Conservation (phyloP, 106 monocot species). For the Dioscorea alata region DNA sequence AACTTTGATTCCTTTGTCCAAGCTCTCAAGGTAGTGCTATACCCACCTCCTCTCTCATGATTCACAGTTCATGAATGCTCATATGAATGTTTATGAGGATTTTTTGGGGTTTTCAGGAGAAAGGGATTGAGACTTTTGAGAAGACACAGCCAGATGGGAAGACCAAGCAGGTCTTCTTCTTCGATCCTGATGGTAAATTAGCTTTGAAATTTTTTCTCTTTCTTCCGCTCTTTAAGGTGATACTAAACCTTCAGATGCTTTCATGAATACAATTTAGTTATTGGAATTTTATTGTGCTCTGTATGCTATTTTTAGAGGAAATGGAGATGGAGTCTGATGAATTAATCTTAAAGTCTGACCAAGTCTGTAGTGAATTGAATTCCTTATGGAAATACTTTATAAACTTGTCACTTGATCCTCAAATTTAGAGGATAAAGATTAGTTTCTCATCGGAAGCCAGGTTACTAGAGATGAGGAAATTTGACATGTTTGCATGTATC, state of each 20-base stretch:
- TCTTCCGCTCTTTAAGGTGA: too few relatives aligned
- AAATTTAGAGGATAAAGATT: too few relatives aligned
- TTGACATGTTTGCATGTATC: too few relatives aligned
- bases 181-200: conserved; percentile 78
- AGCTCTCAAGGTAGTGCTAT: conserved; percentile 34
- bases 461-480: too few relatives aligned
- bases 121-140: conserved; percentile 58
- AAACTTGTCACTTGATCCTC: too few relatives aligned
- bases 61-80: too few relatives aligned
- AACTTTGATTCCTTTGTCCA: conserved; percentile 56
- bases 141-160: conserved; percentile 70
- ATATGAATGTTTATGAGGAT: too few relatives aligned
- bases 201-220: neutral
- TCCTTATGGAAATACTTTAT: too few relatives aligned
- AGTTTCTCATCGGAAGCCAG: too few relatives aligned
- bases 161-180: conserved; percentile 90
- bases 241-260: too few relatives aligned
- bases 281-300: neutral
- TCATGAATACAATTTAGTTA: neutral
- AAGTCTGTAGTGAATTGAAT: too few relatives aligned
- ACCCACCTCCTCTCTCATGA: neutral
- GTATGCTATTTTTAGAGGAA: neutral
- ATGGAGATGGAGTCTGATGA: neutral
- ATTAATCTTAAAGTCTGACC: too few relatives aligned
- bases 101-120: conserved; percentile 15